Conservation (phyloP, 495 filamentous ascomycete species). For the Clavariopsis aquatica region DNA sequence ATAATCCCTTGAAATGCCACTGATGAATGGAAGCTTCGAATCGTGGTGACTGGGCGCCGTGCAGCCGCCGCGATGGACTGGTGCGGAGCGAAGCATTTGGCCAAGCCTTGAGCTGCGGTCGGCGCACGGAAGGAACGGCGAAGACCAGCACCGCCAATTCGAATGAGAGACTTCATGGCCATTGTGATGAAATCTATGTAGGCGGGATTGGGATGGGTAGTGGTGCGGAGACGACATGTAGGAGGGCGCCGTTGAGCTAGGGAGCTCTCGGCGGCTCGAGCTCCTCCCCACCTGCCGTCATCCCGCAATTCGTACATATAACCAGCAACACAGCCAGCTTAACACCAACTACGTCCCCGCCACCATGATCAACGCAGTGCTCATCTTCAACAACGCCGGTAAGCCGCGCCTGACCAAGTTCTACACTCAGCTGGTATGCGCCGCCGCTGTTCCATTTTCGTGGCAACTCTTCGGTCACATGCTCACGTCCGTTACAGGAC, state of each 20-base stretch:
- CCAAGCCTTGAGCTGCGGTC: not conserved
- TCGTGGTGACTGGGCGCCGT: not conserved
- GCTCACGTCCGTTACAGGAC: constrained; percentile 59
- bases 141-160: constrained; percentile 16
- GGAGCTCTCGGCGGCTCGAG: constrained; percentile 6
- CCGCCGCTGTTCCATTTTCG: constrained; percentile 8
- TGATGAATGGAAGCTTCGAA: constrained; percentile 29
- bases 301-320: not conserved
- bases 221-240: not conserved
- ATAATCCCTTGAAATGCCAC: constrained; percentile 35
- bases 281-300: not conserved
- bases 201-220: not conserved
- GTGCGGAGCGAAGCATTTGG: constrained; percentile 10
- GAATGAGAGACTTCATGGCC: constrained; percentile 16
- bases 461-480: too few relatives aligned
- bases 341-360: not conserved
- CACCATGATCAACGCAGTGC: constrained; percentile 94
- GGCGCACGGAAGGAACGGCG: constrained; percentile 19
- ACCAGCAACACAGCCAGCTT: not conserved
- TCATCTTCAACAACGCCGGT: constrained; percentile 98
- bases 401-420: constrained; percentile 97
- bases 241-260: constrained; percentile 1
- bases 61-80: not conserved
- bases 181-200: constrained; percentile 10
- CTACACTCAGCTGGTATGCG: constrained; percentile 89